phyloP scores from a whole-genome alignment of 1,139 yeast species.

The Suhomyces yuchorum region DNA sequence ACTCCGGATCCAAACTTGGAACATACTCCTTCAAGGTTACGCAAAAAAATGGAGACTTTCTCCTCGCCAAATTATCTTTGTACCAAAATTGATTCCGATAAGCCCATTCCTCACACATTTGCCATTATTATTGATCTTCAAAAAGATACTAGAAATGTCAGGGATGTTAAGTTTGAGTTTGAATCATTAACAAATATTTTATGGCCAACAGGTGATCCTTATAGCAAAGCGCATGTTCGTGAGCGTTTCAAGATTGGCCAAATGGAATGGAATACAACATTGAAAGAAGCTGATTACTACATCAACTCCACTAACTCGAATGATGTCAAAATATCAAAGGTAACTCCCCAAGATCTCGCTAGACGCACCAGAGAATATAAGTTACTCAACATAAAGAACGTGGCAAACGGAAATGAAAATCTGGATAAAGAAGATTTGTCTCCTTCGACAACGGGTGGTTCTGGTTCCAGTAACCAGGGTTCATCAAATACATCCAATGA shows the following conservation, averaged over 20 bases:
- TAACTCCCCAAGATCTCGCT: conserved; percentile 40
- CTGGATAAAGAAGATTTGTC: conserved; percentile 6
- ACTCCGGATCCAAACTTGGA: conserved; percentile 15
- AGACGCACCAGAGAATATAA: conserved; percentile 40
- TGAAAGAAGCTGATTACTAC: conserved; percentile 50
- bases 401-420: conserved; percentile 17
- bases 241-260: conserved; percentile 54
- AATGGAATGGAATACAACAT: conserved; percentile 48
- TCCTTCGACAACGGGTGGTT: not conserved
- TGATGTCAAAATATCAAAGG: conserved; percentile 31
- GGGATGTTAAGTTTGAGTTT: conserved; percentile 36
- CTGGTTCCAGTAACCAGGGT: not conserved
- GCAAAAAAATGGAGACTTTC: conserved; percentile 23
- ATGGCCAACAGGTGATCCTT: conserved; percentile 62
- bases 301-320: conserved; percentile 42
- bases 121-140: conserved; percentile 45
- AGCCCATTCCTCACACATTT: conserved; percentile 50
- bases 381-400: conserved; percentile 27
- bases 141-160: conserved; percentile 33
- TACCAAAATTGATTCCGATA: conserved; percentile 43
- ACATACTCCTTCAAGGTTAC: conserved; percentile 15
- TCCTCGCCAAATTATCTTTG: conserved; percentile 43
- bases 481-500: conserved; percentile 6
- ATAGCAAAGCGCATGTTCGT: conserved; percentile 39
- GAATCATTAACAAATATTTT: conserved; percentile 38